phyloP scores from a whole-genome alignment of 495 filamentous ascomycete genomes.

The Annulohypoxylon maeteangense region DNA sequence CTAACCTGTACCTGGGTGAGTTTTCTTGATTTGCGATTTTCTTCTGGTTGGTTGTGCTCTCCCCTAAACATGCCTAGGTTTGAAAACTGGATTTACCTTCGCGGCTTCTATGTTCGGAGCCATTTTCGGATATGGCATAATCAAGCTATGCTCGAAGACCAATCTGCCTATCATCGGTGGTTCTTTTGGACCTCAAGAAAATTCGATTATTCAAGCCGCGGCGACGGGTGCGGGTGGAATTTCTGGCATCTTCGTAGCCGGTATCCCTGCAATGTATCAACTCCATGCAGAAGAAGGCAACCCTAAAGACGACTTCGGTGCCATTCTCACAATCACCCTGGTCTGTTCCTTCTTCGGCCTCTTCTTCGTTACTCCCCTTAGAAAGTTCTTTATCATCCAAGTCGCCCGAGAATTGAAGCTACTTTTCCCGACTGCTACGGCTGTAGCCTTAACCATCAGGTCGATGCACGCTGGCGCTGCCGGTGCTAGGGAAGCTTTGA shows the following conservation, averaged over 20 bases:
- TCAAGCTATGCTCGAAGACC: conserved; percentile 64
- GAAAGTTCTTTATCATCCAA: conserved; percentile 76
- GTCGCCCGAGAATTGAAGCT: conserved; percentile 70
- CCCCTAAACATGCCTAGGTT: conserved; percentile 54
- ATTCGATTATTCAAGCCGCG: conserved; percentile 72
- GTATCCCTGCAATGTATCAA: conserved; percentile 71
- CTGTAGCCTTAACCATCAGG: conserved; percentile 71
- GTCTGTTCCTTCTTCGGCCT: conserved; percentile 74
- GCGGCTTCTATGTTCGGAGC: conserved; percentile 68
- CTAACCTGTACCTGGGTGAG: conserved; percentile 72
- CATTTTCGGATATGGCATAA: conserved; percentile 73
- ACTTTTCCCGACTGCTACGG: conserved; percentile 72
- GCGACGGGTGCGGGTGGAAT: conserved; percentile 72
- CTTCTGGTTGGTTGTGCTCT: not conserved
- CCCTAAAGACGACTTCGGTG: conserved; percentile 66
- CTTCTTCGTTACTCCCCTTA: conserved; percentile 73
- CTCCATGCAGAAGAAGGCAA: conserved; percentile 60
- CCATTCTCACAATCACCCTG: conserved; percentile 69
- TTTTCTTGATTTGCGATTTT: conserved; percentile 2
- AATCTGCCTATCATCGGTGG: conserved; percentile 69
- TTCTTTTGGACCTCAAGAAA: conserved; percentile 68
- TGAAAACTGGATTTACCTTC: conserved; percentile 75
- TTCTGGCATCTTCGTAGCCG: conserved; percentile 71
- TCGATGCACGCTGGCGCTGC: conserved; percentile 69
- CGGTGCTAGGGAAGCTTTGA: conserved; percentile 64